Conservation (phyloP, 176 grass and related monocot species). For the Coix lacrymajobi region DNA sequence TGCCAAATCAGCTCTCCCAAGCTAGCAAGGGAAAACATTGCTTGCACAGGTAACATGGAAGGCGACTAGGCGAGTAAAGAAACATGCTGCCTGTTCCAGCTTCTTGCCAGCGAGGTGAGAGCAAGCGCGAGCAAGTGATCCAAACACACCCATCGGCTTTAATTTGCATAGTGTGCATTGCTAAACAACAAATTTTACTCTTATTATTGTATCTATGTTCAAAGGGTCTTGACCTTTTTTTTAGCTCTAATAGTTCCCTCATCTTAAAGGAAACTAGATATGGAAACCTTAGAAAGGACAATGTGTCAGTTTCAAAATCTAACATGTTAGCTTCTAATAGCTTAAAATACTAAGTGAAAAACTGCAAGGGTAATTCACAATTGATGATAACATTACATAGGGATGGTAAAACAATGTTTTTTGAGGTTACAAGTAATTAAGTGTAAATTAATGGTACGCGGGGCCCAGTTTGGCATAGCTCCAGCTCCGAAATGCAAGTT, state of each 20-base stretch:
- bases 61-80: too few relatives aligned
- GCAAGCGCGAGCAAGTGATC: too few relatives aligned
- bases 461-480: neutral
- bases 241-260: neutral
- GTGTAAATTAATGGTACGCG: neutral
- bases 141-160: neutral
- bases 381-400: neutral
- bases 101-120: too few relatives aligned
- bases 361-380: neutral
- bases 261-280: conserved; percentile 14
- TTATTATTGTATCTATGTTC: neutral
- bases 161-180: neutral
- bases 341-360: neutral
- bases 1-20: too few relatives aligned
- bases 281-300: neutral
- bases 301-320: neutral
- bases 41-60: too few relatives aligned
- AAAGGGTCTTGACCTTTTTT: neutral
- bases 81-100: too few relatives aligned
- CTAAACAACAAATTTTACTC: conserved; percentile 1
- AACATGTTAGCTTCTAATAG: neutral
- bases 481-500: neutral
- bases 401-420: neutral
- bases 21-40: too few relatives aligned
- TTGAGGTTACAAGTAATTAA: neutral